Conservation (phyloP, 345 rosid species). For the Jatropha curcas region DNA sequence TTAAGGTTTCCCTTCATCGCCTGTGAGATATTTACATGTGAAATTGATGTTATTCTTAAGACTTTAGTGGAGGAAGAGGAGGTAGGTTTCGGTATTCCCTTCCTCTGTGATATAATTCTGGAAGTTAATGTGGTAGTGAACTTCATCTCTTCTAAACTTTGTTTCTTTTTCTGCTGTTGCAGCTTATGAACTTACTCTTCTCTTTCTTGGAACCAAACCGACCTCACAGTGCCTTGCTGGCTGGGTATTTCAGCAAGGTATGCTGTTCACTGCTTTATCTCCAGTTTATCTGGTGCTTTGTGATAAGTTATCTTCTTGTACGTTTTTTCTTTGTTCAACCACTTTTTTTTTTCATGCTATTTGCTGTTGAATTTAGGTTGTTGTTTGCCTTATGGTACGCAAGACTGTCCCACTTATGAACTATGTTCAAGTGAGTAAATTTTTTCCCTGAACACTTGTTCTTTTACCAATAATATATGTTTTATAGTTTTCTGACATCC, state of each 20-base stretch:
- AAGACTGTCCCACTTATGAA: slow-evolving; percentile 91
- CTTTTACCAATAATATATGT: neutral
- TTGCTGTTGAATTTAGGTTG: slow-evolving; percentile 60
- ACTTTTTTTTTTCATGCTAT: slow-evolving; percentile 20
- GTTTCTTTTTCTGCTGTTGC: slow-evolving; percentile 31
- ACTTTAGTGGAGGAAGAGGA: slow-evolving; percentile 94
- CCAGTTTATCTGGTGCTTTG: slow-evolving; percentile 1
- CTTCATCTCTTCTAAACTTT: slow-evolving; percentile 13
- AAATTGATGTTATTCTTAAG: slow-evolving; percentile 94
- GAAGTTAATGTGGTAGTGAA: slow-evolving; percentile 1
- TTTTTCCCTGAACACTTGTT: slow-evolving; percentile 1
- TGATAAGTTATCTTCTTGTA: neutral
- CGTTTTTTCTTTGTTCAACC: neutral
- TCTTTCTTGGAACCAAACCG: slow-evolving; percentile 88
- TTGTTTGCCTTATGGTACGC: slow-evolving; percentile 89
- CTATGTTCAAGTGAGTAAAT: slow-evolving; percentile 75
- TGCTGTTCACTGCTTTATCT: slow-evolving; percentile 10
- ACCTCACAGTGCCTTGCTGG: slow-evolving; percentile 81
- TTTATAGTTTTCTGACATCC: neutral
- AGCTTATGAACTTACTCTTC: slow-evolving; percentile 94
- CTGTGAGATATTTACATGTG: slow-evolving; percentile 96
- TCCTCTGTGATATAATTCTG: neutral
- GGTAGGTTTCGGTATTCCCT: slow-evolving; percentile 40
- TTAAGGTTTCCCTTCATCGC: slow-evolving; percentile 92
- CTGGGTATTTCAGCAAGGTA: slow-evolving; percentile 99